Conservation (phyloP, 768 basidiomycete genomes). For the Sutorius australiensis region DNA sequence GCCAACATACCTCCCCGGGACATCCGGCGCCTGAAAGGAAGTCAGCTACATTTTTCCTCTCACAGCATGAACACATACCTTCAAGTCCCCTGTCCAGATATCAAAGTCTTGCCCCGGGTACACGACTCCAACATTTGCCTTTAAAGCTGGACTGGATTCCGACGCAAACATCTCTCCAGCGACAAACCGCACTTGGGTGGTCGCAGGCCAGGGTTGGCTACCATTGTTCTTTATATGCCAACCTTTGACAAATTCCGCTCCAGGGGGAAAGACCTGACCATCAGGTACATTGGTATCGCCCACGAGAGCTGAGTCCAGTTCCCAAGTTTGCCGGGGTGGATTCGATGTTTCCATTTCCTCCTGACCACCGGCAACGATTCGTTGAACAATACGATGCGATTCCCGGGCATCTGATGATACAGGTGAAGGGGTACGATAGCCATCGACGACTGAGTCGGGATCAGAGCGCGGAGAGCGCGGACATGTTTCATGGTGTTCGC, state of each 20-base stretch:
- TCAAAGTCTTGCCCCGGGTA: conserved; percentile 56
- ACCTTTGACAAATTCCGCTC: conserved; percentile 81
- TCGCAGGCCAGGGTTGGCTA: conserved; percentile 57
- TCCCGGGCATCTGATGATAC: conserved; percentile 1
- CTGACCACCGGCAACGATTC: not conserved
- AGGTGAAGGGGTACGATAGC: conserved; percentile 21
- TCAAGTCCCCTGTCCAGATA: conserved; percentile 70
- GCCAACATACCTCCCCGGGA: conserved; percentile 66
- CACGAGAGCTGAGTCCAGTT: conserved; percentile 53
- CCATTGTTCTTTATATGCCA: conserved; percentile 77
- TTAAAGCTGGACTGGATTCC: conserved; percentile 26
- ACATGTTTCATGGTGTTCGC: not conserved
- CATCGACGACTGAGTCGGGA: conserved; percentile 31
- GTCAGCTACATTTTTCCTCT: conserved; percentile 2
- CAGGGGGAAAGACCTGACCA: conserved; percentile 75
- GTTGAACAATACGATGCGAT: not conserved
- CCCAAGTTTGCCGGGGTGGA: not conserved
- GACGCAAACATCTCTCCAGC: conserved; percentile 61
- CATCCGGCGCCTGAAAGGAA: conserved; percentile 59
- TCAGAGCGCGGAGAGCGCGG: conserved; percentile 4
- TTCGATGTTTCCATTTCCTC: not conserved
- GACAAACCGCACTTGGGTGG: conserved; percentile 65
- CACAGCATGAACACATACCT: conserved; percentile 38
- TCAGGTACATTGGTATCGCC: conserved; percentile 69
- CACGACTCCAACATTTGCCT: conserved; percentile 53